Conservation (phyloP, 805 yeast genomes). For the Maudiozyma bulderi region DNA sequence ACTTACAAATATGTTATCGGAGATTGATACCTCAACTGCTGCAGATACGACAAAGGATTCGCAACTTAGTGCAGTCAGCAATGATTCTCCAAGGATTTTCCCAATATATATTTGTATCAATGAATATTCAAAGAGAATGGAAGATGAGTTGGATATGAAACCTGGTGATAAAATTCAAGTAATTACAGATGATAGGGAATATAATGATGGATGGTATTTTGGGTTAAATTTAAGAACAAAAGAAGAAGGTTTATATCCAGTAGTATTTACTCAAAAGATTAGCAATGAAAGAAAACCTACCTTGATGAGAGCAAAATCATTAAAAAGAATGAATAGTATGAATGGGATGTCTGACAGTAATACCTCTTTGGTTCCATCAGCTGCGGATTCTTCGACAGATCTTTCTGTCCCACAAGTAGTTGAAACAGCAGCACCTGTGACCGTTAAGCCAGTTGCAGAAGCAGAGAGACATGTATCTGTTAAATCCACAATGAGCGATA, state of each 20-base stretch:
- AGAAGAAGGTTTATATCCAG: slow-evolving; percentile 83
- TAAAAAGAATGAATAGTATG: slow-evolving; percentile 36
- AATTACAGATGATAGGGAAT: slow-evolving; percentile 85
- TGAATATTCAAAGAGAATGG: slow-evolving; percentile 77
- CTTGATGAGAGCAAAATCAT: slow-evolving; percentile 47
- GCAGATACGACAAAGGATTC: slow-evolving; percentile 2
- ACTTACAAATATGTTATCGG: slow-evolving; percentile 5
- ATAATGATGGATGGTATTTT: slow-evolving; percentile 95
- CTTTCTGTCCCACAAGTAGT: slow-evolving; percentile 21
- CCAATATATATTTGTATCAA: slow-evolving; percentile 56
- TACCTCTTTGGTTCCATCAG: background rate
- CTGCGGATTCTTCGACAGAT: slow-evolving; percentile 13
- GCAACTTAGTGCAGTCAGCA: slow-evolving; percentile 1
- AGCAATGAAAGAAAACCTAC: slow-evolving; percentile 33
- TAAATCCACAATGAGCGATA: slow-evolving; percentile 53
- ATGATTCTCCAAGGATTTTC: slow-evolving; percentile 6
- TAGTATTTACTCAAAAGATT: slow-evolving; percentile 63
- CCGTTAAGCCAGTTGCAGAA: background rate
- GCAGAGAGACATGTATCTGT: slow-evolving; percentile 33
- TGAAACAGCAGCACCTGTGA: slow-evolving; percentile 15
- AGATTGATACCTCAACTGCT: slow-evolving; percentile 3
- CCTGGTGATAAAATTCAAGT: slow-evolving; percentile 84
- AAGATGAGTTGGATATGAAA: slow-evolving; percentile 74
- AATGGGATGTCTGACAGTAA: slow-evolving; percentile 4
- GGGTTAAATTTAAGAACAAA: slow-evolving; percentile 68